A percentile compares a stretch with the other conserved stretches of the same genome.
These are phyloP conservation scores for Penicillium sp. DNA, from an alignment of 2,329 filamentous ascomycete genomes.

Conservation along the genomic window DNA sequence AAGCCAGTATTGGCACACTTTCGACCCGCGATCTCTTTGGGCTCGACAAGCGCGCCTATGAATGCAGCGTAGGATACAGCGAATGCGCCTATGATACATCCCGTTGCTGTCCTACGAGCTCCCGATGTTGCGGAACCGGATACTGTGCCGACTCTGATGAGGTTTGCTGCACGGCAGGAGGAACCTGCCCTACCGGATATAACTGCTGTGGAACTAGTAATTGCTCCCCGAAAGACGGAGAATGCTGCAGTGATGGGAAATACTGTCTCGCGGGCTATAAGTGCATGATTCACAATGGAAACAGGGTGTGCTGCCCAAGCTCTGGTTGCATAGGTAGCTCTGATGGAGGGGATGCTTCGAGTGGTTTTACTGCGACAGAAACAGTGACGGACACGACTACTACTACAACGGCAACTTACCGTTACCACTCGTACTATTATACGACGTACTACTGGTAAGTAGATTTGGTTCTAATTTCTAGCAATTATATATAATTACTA, in stretches of 20 bases:
- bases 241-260: constrained; percentile 21
- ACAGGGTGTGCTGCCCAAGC: constrained; percentile 17
- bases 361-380: constrained; percentile 4
- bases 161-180: constrained; percentile 18
- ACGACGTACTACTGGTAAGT: constrained; percentile 26
- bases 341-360: not conserved
- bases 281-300: constrained; percentile 16
- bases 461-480: too few species aligned
- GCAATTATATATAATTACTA: too few species aligned
- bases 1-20: not conserved
- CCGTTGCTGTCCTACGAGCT: constrained; percentile 15
- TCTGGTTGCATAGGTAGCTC: constrained; percentile 17
- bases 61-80: constrained; percentile 17
- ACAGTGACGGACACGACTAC: constrained; percentile 8
- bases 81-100: constrained; percentile 16
- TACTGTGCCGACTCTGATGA: constrained; percentile 20
- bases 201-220: constrained; percentile 17
- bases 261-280: constrained; percentile 22
- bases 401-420: not conserved
- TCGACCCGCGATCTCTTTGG: constrained; percentile 28
- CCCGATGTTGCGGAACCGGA: constrained; percentile 19
- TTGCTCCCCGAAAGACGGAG: constrained; percentile 20
- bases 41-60: constrained; percentile 12
- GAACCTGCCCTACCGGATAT: constrained; percentile 20
- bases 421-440: constrained; percentile 17